These are phyloP conservation scores for Colletotrichum gloeosporioides DNA, from an alignment of 2,329 filamentous ascomycete genomes.

Conservation along the genomic window DNA sequence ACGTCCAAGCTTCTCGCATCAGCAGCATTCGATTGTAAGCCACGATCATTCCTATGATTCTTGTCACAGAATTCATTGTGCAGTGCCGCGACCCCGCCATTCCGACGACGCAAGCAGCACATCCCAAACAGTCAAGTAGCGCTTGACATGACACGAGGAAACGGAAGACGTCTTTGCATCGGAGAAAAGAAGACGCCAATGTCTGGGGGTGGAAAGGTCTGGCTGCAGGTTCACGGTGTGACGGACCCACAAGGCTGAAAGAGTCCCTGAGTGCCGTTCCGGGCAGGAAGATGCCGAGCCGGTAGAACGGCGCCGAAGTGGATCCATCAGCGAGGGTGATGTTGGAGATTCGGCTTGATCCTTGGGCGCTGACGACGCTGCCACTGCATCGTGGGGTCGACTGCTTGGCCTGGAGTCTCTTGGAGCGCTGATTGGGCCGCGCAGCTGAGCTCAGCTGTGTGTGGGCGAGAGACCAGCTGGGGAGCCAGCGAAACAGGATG, in stretches of 20 bases:
- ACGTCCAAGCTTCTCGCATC: neutral
- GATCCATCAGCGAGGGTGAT: neutral
- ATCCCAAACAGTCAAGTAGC: neutral
- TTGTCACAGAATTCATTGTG: neutral
- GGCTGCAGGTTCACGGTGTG: neutral
- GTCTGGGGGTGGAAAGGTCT: neutral
- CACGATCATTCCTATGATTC: neutral
- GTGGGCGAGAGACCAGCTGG: neutral
- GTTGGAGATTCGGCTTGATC: neutral
- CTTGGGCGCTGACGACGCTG: neutral
- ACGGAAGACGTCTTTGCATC: neutral
- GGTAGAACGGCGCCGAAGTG: conserved; percentile 11
- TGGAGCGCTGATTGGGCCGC: neutral
- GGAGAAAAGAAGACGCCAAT: neutral
- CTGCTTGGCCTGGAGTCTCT: neutral
- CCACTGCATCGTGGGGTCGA: neutral
- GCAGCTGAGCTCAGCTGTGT: neutral
- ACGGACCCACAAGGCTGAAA: conserved; percentile 20
- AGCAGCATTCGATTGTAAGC: neutral
- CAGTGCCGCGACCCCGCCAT: neutral
- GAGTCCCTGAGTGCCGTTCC: neutral
- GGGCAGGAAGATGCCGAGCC: conserved; percentile 6
- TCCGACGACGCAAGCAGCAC: neutral
- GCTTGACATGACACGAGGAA: neutral
- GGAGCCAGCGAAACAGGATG: neutral